These are phyloP conservation scores for Russula vinacea DNA, from an alignment of 768 basidiomycete genomes.

Conservation along the genomic window DNA sequence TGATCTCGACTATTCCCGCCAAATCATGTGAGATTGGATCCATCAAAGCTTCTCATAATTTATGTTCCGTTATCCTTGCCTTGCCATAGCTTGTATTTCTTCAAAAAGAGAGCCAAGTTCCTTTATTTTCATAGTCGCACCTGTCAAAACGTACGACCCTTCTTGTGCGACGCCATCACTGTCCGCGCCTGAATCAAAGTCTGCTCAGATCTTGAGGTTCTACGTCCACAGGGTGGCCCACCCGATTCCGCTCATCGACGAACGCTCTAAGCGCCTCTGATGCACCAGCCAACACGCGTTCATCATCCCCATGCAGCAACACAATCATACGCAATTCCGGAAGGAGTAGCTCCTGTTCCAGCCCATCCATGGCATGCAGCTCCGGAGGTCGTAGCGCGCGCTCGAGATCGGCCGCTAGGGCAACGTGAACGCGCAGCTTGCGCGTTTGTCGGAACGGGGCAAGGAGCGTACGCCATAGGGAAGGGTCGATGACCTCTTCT, in stretches of 20 bases:
- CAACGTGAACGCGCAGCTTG: conserved; percentile 12
- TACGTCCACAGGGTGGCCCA: not conserved
- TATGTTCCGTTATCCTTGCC: too few relatives aligned
- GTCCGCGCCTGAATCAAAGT: not conserved
- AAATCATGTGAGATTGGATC: too few relatives aligned
- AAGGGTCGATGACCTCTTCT: conserved; percentile 3
- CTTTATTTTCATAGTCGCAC: too few relatives aligned
- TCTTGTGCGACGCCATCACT: too few relatives aligned
- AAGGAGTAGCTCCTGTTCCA: not conserved
- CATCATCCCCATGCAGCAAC: conserved; percentile 14
- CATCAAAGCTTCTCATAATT: too few relatives aligned
- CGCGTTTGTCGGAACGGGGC: not conserved
- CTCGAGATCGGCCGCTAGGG: conserved; percentile 8
- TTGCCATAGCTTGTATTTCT: too few relatives aligned
- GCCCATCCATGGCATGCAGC: not conserved
- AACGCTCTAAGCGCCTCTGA: conserved; percentile 1
- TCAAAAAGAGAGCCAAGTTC: too few relatives aligned
- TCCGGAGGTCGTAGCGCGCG: not conserved
- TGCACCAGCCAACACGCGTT: not conserved
- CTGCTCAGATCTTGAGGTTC: conserved; percentile 6
- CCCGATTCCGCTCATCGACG: not conserved
- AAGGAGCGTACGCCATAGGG: conserved; percentile 13
- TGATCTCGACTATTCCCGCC: too few relatives aligned
- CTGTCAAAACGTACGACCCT: too few relatives aligned
- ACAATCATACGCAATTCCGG: conserved; percentile 11